Conservation (phyloP, 2,329 filamentous ascomycete genomes). For the Xylariomycetidae sp. region DNA sequence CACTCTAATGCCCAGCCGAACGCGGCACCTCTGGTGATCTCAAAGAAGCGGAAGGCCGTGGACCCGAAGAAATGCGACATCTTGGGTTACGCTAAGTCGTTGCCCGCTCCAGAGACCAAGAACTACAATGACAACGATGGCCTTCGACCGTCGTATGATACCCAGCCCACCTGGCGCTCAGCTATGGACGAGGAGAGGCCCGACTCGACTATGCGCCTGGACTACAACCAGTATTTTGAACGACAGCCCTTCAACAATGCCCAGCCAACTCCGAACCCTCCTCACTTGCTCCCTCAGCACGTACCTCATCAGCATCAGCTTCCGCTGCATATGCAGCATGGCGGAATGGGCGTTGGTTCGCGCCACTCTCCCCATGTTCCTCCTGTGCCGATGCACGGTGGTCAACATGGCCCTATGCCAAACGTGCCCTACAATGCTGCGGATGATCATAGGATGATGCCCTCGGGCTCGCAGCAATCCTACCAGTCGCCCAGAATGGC, state of each 20-base stretch:
- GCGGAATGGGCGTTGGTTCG: constrained; percentile 56
- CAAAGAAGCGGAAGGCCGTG: constrained; percentile 66
- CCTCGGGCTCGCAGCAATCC: constrained; percentile 74
- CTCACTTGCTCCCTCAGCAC: constrained; percentile 60
- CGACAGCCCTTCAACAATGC: constrained; percentile 53
- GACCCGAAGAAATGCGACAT: constrained; percentile 64
- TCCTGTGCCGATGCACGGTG: constrained; percentile 69
- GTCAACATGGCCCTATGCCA: constrained; percentile 62
- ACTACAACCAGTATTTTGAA: constrained; percentile 77
- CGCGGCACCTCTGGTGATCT: constrained; percentile 45
- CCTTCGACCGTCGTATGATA: constrained; percentile 79
- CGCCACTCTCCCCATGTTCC: constrained; percentile 69
- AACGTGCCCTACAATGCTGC: constrained; percentile 63
- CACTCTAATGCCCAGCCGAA: constrained; percentile 20
- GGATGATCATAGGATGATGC: constrained; percentile 86
- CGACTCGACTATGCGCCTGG: constrained; percentile 57
- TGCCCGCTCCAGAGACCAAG: constrained; percentile 45
- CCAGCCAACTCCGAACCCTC: constrained; percentile 61
- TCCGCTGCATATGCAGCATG: constrained; percentile 75
- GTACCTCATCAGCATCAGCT: constrained; percentile 79
- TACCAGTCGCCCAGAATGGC: constrained; percentile 78
- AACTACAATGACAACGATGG: constrained; percentile 73
- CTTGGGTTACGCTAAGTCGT: constrained; percentile 46
- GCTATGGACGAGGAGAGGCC: constrained; percentile 64
- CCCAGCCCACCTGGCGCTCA: constrained; percentile 76